Base-by-base conservation (phyloP, 441 rosid genomes). In the Eutrema salsugineum region DNA sequence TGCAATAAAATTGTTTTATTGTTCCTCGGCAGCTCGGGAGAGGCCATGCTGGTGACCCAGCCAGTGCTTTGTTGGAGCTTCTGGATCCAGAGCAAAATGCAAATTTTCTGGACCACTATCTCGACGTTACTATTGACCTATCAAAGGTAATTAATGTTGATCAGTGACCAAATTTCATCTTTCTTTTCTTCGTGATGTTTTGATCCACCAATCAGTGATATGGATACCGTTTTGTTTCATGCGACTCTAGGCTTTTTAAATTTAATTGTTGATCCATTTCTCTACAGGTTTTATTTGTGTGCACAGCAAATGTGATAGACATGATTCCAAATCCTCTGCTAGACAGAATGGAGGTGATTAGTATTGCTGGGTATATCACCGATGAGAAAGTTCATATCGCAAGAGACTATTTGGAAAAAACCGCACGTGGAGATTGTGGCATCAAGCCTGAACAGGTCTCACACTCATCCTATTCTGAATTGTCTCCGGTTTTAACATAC, bases 1-100 rank as follows among this genome's bases (percentile, higher is more conserved):
- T 58, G 28, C 36, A 35, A 27, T 59, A 12, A 24, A 24, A 5
- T n/a, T 43, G 4, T 53, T 48, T 7, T 58, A 59, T 44, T 38
- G 19, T 50, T 67, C 59, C 49, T 69, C 57, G 78, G 71, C 86
- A 96, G 99, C 85, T 96, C 78, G 99, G 99, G 66, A 88, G 90
- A 76, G 99, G 99, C 76, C 97, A 93, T 79, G 83, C 97, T 66
- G 99, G 99, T 50, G 99, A 96, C 79, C 99, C 99, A 53, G 98
- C 98, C 47, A 93, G 98, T 75, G 99, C 99, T 49, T 78, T 96
- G 85, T 82, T 96, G 86, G 98, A 96, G 84, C 97, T 96, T 72
- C 97, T 96, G 76, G 99, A 96, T 82, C 99, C 99, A 24, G 99
- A 96, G 83, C 99, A 96, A 83, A 96, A 96, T 80, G 96, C 97